Conservation (phyloP, 768 basidiomycete genomes). For the Panellus pusillus region DNA sequence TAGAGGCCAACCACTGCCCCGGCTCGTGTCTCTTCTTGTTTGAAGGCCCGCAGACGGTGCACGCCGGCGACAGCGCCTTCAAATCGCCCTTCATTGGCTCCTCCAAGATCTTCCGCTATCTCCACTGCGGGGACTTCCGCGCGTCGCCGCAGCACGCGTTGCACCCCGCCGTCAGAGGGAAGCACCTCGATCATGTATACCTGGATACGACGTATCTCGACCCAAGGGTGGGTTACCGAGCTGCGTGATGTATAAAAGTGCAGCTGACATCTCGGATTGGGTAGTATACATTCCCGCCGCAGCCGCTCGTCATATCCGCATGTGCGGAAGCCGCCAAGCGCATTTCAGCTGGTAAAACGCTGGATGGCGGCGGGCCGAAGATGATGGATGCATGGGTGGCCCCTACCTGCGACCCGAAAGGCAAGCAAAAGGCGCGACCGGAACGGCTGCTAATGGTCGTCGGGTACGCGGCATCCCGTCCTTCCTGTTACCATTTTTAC, state of each 20-base stretch:
- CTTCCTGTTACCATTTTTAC: background rate
- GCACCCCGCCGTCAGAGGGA: slow-evolving; percentile 82
- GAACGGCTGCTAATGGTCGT: slow-evolving; percentile 61
- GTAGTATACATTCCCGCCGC: slow-evolving; percentile 93
- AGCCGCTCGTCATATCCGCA: slow-evolving; percentile 90
- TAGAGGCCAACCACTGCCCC: slow-evolving; percentile 99
- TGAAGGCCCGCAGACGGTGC: slow-evolving; percentile 85
- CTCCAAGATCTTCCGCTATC: slow-evolving; percentile 72
- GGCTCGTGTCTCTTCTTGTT: slow-evolving; percentile 94
- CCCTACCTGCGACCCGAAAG: slow-evolving; percentile 19
- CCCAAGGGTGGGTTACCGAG: slow-evolving; percentile 79
- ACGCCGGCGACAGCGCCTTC: slow-evolving; percentile 84
- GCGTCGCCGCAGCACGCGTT: slow-evolving; percentile 86
- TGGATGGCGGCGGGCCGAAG: slow-evolving; percentile 31
- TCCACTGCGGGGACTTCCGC: slow-evolving; percentile 94
- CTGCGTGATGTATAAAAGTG: no score
- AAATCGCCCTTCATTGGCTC: slow-evolving; percentile 73
- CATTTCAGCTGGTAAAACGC: slow-evolving; percentile 45
- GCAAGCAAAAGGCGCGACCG: slow-evolving; percentile 37
- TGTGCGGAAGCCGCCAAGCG: slow-evolving; percentile 80
- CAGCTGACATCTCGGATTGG: background rate
- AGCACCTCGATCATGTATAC: slow-evolving; percentile 84
- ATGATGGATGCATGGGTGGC: slow-evolving; percentile 54
- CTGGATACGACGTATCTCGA: slow-evolving; percentile 96
- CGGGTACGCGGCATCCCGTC: slow-evolving; percentile 49